These are phyloP conservation scores for Litsea cubeba DNA, from an alignment of 164 flowering plant species.

Conservation along the genomic window DNA sequence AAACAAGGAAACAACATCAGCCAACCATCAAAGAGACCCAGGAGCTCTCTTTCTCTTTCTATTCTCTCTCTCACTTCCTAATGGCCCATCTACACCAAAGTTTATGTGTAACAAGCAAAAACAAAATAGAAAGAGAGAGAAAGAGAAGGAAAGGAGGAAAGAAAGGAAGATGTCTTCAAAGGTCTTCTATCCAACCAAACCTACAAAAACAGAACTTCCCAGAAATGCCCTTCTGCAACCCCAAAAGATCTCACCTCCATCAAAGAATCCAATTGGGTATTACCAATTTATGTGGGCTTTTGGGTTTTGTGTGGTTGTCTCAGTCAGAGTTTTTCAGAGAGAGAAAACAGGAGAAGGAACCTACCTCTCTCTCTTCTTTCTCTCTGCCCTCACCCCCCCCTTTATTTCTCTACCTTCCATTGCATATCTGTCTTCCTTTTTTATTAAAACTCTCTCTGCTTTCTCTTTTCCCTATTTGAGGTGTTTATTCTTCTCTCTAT, in stretches of 20 bases:
- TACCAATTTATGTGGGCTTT: constrained; percentile 64
- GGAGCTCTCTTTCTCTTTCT: background rate
- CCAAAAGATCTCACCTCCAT: constrained; percentile 34
- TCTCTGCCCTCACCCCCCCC: background rate
- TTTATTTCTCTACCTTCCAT: background rate
- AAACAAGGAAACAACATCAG: constrained; percentile 1
- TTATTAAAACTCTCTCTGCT: constrained; percentile 6
- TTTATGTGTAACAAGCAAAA: constrained; percentile 27
- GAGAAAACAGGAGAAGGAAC: constrained; percentile 40
- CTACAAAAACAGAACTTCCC: constrained; percentile 23
- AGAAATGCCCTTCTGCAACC: constrained; percentile 70
- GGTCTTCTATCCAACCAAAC: constrained; percentile 34
- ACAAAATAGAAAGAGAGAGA: constrained; percentile 8
- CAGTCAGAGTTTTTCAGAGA: constrained; percentile 50
- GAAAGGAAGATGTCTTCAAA: constrained; percentile 34
- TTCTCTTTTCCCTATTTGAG: constrained; percentile 13
- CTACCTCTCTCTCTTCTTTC: constrained; percentile 8
- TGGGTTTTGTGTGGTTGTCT: constrained; percentile 14
- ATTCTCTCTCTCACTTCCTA: constrained; percentile 9
- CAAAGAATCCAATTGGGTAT: constrained; percentile 16
- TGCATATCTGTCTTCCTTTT: background rate
- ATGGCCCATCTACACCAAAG: constrained; percentile 60
- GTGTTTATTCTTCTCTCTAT: constrained; percentile 1
- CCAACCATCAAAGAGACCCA: background rate
- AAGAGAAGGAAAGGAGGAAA: constrained; percentile 9